Conservation (phyloP, 805 yeast genomes). For the Lipomyces sp. region DNA sequence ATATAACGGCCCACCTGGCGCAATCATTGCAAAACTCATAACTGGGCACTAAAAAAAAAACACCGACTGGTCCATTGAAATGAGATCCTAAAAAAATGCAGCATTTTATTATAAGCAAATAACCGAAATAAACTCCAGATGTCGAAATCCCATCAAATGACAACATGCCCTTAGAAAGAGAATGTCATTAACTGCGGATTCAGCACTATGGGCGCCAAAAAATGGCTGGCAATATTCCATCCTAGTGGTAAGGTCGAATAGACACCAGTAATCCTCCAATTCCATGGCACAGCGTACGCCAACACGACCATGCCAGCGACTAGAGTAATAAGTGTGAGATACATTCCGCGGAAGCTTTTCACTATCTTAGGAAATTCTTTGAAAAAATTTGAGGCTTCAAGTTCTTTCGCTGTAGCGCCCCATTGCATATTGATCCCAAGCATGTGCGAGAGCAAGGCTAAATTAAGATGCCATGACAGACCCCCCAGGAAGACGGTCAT, state of each 20-base stretch:
- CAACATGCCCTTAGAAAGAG: slow-evolving; percentile 6
- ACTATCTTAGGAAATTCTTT: slow-evolving; percentile 16
- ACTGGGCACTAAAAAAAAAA: no score
- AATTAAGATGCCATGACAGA: slow-evolving; percentile 15
- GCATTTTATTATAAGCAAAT: no score
- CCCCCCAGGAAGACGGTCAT: slow-evolving; percentile 21
- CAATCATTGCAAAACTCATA: no score
- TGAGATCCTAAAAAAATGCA: no score
- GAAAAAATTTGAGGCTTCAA: slow-evolving; percentile 19
- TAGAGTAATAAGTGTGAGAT: neutral
- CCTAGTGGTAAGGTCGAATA: slow-evolving; percentile 10
- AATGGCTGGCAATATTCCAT: slow-evolving; percentile 15
- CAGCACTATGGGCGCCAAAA: slow-evolving; percentile 19
- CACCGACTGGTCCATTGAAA: no score
- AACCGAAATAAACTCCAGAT: no score
- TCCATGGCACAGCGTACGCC: slow-evolving; percentile 14
- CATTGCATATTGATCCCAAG: slow-evolving; percentile 15
- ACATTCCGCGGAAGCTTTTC: slow-evolving; percentile 13
- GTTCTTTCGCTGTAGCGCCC: slow-evolving; percentile 27
- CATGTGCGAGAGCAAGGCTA: slow-evolving; percentile 16
- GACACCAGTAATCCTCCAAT: slow-evolving; percentile 13
- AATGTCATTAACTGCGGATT: slow-evolving; percentile 29
- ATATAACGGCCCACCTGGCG: no score
- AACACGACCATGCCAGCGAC: slow-evolving; percentile 12
- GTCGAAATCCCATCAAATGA: no score